Evolutionary conservation across 139 green algal species (phyloP), one percentile per base, ranked within the genome.

Genomic region (Parachlorella kessleri): DNA sequence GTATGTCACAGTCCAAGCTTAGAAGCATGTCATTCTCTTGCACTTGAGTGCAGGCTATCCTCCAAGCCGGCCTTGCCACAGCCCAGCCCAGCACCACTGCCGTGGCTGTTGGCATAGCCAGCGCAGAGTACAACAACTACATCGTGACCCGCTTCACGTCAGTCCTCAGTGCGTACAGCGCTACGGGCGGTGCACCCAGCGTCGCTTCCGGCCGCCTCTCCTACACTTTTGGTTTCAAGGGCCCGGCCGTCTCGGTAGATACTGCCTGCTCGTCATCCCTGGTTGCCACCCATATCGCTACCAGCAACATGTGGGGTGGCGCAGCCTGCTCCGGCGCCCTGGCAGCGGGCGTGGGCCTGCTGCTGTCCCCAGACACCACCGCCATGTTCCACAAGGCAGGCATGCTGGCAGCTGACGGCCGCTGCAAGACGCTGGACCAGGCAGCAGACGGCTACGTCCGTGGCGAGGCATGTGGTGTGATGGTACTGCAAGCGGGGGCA

Each of bases 381-480:
- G 81, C 81, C 40, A 96, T 96, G 92, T 95, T 96, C 84, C 88
- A 96, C 78, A 90, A 86, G 74, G 91, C 89, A 21, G 89, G 91
- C 64, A 96, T 96, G 93, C 81, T 97, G 42, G 84, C 92, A 4
- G 41, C 83, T 3, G 93, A 97, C 64, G 94, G 94, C 38, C 90
- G 93, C 40, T 97, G 94, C 81, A 96, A 97, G 84, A 94, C 94
- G 0, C 81, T 97, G 54, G 92, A 97, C 53, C 84, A 80, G 4
- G 40, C 81, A 24, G 94, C 93, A 8, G 91, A 98, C 64, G 94
- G 94, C 42, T 97, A 97, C 70, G 93, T 96, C 35, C 85, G 92
- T 1, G 83, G 89, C 48, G 93, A 97, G 85, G 88, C 92, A 48
- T 82, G 83, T 0, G 83, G 84, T 1, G 87, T 89, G 40, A 71